Evolutionary conservation across 495 filamentous ascomycete species (phyloP).

Genomic region (Hyaloscypha finlandica): DNA sequence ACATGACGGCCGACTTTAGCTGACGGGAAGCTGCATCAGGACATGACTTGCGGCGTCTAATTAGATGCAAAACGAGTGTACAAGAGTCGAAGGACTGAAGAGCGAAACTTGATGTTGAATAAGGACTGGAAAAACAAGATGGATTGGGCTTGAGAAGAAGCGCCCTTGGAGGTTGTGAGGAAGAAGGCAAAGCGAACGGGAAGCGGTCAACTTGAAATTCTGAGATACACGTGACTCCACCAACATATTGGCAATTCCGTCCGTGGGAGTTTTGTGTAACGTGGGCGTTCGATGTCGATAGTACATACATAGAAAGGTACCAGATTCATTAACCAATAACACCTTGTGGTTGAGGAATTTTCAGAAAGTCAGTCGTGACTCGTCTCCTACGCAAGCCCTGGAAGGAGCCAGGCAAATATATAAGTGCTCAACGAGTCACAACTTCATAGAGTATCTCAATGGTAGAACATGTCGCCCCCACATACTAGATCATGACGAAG

Average conservation of each 20-base stretch:
- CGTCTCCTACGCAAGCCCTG: no score
- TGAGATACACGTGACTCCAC: background rate
- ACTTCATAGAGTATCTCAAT: constrained; percentile 27
- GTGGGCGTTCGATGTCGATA: background rate
- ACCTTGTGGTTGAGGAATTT: background rate
- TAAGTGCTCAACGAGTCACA: no score
- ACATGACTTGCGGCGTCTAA: background rate
- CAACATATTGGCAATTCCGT: background rate
- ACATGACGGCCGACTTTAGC: background rate
- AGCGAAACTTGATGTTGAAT: background rate
- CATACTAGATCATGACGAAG: constrained; percentile 29
- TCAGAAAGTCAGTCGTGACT: background rate
- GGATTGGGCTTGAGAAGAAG: background rate
- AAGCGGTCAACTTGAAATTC: no score
- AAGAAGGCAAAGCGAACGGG: no score
- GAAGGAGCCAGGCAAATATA: no score
- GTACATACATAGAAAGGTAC: no score
- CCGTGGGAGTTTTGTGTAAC: background rate
- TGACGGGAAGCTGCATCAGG: background rate
- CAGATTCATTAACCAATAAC: background rate
- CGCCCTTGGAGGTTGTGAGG: background rate
- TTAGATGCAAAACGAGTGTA: background rate
- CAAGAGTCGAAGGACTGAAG: background rate
- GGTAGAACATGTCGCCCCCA: constrained; percentile 38
- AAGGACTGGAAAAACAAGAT: background rate